A percentile compares a stretch with the other conserved stretches of the same genome.
Evolutionary conservation across 108 stramenopile species (phyloP).

Genomic region (Skeletonema marinoi): DNA sequence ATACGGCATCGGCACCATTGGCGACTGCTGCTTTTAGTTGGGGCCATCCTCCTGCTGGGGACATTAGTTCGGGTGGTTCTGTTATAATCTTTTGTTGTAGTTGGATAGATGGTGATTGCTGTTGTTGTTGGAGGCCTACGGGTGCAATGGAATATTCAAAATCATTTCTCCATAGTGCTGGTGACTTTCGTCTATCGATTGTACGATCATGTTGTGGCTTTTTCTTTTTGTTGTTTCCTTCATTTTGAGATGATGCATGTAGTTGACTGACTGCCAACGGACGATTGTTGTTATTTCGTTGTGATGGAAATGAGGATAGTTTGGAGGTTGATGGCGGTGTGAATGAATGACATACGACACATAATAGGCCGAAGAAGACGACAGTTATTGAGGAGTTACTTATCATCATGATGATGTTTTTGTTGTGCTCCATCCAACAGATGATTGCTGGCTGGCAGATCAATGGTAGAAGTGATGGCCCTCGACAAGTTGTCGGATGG

Average conservation of each 20-base stretch:
- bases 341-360: not conserved
- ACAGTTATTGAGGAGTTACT: no score
- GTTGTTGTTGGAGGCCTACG: constrained; percentile 4
- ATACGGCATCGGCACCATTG: constrained; percentile 82
- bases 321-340: not conserved
- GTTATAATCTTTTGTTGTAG: not conserved
- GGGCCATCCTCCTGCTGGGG: constrained; percentile 76
- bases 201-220: constrained; percentile 34
- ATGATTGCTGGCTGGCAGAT: no score
- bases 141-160: constrained; percentile 15
- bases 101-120: not conserved
- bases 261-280: not conserved
- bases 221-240: not conserved
- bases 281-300: not conserved
- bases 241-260: not conserved
- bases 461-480: no score
- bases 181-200: constrained; percentile 66
- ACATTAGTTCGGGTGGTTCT: constrained; percentile 72
- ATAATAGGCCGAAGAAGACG: not conserved
- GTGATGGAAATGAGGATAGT: not conserved
- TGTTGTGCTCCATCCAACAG: no score
- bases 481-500: no score
- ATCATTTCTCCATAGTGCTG: constrained; percentile 74
- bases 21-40: constrained; percentile 72
- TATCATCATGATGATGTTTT: not conserved